Percentiles rank a stretch among this genome's conserved stretches.
Evolutionary conservation across 306 rosid genomes (phyloP).

Genomic region (Comarum palustre): DNA sequence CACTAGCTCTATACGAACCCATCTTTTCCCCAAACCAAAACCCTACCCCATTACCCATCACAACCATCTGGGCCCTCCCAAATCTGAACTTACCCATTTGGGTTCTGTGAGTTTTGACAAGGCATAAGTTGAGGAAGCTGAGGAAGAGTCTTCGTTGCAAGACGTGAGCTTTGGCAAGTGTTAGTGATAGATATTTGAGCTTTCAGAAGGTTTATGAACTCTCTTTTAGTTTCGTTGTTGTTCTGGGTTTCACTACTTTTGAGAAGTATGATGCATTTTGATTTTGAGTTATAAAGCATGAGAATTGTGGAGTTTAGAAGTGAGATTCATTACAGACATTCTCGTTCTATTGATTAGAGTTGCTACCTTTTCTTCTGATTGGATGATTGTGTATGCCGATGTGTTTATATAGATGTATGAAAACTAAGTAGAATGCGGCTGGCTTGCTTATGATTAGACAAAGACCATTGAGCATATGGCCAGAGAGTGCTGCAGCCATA

Average conservation of each 20-base stretch:
- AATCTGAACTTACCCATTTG: conserved; percentile 12
- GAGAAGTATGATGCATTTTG: conserved; percentile 7
- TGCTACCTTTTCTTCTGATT: neutral
- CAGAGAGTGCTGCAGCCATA: neutral
- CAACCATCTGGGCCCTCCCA: conserved; percentile 8
- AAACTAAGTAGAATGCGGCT: neutral
- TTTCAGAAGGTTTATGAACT: neutral
- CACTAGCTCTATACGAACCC: conserved; percentile 21
- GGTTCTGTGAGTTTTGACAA: neutral
- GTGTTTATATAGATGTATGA: neutral
- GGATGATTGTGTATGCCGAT: neutral
- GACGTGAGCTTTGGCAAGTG: conserved; percentile 29
- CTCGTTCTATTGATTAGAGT: conserved; percentile 1
- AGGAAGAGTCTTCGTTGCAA: conserved; percentile 51
- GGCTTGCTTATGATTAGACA: neutral
- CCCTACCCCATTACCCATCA: conserved; percentile 8
- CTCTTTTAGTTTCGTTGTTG: neutral
- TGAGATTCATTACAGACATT: conserved; percentile 27
- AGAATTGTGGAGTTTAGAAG: conserved; percentile 6
- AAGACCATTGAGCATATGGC: neutral
- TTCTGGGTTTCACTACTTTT: neutral
- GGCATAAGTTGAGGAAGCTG: conserved; percentile 44
- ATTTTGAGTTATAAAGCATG: conserved; percentile 9
- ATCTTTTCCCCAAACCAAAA: conserved; percentile 7
- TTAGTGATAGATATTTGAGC: neutral